These are phyloP conservation scores for Lactifluus pinguis DNA, from an alignment of 768 basidiomycete genomes.

Conservation along the genomic window DNA sequence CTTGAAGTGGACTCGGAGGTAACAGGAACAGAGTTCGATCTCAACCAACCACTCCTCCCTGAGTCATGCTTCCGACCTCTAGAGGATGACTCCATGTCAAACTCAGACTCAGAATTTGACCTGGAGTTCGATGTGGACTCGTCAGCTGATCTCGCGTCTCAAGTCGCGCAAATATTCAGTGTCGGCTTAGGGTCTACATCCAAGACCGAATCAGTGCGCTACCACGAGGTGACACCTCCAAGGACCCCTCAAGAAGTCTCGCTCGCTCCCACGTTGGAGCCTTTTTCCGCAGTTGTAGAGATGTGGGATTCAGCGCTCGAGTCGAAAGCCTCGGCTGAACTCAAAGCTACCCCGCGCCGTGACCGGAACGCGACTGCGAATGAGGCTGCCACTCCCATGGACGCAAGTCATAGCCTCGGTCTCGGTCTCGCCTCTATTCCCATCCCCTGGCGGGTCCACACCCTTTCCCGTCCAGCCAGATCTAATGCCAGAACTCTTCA, in stretches of 20 bases:
- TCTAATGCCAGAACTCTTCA: not conserved
- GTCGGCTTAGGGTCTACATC: not conserved
- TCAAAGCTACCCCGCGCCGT: not conserved
- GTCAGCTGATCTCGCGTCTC: not conserved
- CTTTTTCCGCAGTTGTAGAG: constrained; percentile 6
- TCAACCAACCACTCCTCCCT: too few relatives aligned
- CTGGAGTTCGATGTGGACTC: not conserved
- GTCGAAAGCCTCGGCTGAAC: not conserved
- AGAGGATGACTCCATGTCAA: too few relatives aligned
- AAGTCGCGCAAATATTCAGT: not conserved
- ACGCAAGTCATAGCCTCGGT: not conserved
- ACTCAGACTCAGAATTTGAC: not conserved
- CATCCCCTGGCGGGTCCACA: not conserved
- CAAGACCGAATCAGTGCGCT: not conserved
- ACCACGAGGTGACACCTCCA: not conserved
- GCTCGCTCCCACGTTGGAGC: not conserved
- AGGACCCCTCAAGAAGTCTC: not conserved
- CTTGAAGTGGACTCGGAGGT: not conserved
- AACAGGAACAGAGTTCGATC: not conserved
- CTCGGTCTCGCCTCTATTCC: not conserved
- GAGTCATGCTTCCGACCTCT: too few relatives aligned
- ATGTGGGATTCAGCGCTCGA: not conserved
- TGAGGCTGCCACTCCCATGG: not conserved
- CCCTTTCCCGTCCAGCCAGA: not conserved
- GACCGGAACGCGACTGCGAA: not conserved